A percentile compares a stretch with the other conserved stretches of the same genome.
Evolutionary conservation across 345 rosid genomes (phyloP).

Genomic region (Mercurialis annua): DNA sequence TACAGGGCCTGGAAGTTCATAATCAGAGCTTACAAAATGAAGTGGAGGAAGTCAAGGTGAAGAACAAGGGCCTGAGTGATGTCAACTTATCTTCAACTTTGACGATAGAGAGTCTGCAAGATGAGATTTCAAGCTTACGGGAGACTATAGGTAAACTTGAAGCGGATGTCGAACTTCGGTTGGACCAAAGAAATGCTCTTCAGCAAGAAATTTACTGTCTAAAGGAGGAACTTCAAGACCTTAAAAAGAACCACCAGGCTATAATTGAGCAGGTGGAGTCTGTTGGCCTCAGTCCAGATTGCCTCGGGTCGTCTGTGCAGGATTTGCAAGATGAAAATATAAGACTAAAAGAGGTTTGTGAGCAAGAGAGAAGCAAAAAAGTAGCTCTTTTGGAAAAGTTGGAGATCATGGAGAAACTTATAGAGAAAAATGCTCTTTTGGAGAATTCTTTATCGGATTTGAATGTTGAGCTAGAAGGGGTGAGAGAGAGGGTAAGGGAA

Average conservation of each 20-base stretch:
- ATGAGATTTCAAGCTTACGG: conserved; percentile 57
- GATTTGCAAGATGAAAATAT: conserved; percentile 60
- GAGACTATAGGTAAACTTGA: conserved; percentile 81
- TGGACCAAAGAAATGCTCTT: conserved; percentile 88
- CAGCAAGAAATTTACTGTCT: conserved; percentile 98
- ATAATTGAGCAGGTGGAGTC: conserved; percentile 69
- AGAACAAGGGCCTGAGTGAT: conserved; percentile 57
- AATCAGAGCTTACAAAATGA: conserved; percentile 57
- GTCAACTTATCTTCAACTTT: conserved; percentile 65
- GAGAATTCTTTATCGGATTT: conserved; percentile 89
- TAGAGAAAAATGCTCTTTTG: conserved; percentile 65
- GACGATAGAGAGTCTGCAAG: conserved; percentile 64
- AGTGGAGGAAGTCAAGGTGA: conserved; percentile 47
- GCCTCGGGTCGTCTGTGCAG: conserved; percentile 60
- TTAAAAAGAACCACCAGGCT: conserved; percentile 58
- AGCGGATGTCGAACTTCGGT: conserved; percentile 83
- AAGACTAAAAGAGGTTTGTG: conserved; percentile 48
- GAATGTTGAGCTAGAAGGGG: conserved; percentile 76
- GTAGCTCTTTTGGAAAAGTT: conserved; percentile 58
- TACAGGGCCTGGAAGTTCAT: conserved; percentile 63
- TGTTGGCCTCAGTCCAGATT: conserved; percentile 57
- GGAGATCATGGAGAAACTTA: conserved; percentile 70
- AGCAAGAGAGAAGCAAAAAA: conserved; percentile 56
- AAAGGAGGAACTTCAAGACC: conserved; percentile 81
- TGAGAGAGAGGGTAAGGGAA: conserved; percentile 55